Evolutionary conservation across 371 early-diverging fungal species (phyloP), one percentile per base, ranked within the genome.

Genomic region (Mortierella polycephala): DNA sequence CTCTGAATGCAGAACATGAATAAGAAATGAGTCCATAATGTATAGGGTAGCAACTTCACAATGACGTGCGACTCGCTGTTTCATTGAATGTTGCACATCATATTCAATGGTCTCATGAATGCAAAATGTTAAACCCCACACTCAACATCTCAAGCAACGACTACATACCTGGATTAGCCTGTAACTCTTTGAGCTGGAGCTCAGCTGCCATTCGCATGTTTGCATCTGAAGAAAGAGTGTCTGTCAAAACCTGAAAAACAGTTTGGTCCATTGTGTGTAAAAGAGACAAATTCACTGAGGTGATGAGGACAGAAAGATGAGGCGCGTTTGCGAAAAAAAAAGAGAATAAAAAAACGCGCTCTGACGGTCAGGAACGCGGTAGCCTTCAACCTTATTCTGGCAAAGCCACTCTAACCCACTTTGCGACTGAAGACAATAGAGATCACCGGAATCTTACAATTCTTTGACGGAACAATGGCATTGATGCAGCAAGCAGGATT

Each of bases 141-240:
- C 5, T 40, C 14, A 13, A 20, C 10, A 5, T 39, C n/a, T 50
- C 37, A 12, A 7, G 47, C 10, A 8, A 6, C 30, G n/a, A 52
- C 40, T 3, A 40, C 57, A 46, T 84, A 89, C 91, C 90, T 69
- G 90, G 88, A 57, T 86, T 81, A 59, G 79, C 69, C 64, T 87
- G 86, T 18, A 95, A 84, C 54, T 89, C 91, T 77, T 90, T 89
- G 51, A 95, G 83, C 47, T 82, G 83, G 53, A 84, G 81, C 81
- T 96, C 96, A 41, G 93, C 93, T 54, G 87, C 82, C 56, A 84
- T 83, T 42, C 94, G 92, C 59, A 86, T 84, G 60, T 87, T 83
- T 12, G 87, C 82, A 62, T 95, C 92, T 12, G 88, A 83, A 55
- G 92, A 86, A 57, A 94, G 85, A 5, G 90, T 90, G 53, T 86